Conservation (phyloP, 2,329 filamentous ascomycete genomes). For the Colletotrichum acutatum region DNA sequence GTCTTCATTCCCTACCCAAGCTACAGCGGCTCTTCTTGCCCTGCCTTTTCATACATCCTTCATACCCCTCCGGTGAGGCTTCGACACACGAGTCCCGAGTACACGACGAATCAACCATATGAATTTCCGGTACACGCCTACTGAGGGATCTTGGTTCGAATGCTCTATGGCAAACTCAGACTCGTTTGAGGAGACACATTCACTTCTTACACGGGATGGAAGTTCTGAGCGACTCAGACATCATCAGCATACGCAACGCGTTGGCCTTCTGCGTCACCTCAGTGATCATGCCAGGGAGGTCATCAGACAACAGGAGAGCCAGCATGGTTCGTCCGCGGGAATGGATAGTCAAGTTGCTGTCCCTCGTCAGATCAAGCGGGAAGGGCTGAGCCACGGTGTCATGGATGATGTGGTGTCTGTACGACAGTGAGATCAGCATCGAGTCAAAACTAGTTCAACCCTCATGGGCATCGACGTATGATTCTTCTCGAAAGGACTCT, state of each 20-base stretch:
- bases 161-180: neutral
- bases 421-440: constrained; percentile 27
- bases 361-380: constrained; percentile 11
- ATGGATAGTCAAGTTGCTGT: neutral
- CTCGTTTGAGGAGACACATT: neutral
- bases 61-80: neutral
- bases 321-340: neutral
- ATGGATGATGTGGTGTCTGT: constrained; percentile 26
- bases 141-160: neutral
- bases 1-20: neutral
- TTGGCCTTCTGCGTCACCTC: neutral
- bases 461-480: neutral
- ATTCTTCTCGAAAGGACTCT: neutral
- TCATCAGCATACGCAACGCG: neutral
- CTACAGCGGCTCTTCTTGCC: neutral
- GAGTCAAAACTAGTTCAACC: neutral
- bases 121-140: too few species aligned
- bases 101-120: neutral
- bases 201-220: neutral
- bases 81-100: neutral
- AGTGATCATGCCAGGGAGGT: neutral
- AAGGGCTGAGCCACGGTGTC: constrained; percentile 28
- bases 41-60: neutral
- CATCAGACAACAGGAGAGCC: neutral
- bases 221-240: too few species aligned